phyloP scores from a whole-genome alignment of 495 filamentous ascomycete genomes.

The Niebla homalea region DNA sequence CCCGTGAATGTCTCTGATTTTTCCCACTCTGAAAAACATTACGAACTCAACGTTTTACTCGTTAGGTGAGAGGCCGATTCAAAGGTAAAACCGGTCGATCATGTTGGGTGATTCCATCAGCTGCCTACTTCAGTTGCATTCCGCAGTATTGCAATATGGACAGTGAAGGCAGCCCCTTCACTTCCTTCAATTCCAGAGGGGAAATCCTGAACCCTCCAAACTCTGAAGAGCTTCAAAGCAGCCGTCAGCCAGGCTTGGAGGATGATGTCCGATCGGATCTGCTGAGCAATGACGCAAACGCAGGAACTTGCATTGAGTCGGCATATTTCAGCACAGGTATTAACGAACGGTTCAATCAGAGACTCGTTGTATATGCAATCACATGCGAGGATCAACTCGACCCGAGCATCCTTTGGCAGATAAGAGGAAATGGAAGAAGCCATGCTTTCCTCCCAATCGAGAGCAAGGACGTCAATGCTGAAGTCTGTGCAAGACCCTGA shows the following conservation, averaged over 20 bases:
- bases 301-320: constrained; percentile 29
- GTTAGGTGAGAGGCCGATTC: no score
- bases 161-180: constrained; percentile 47
- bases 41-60: neutral
- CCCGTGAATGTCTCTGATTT: neutral
- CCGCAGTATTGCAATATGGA: constrained; percentile 50
- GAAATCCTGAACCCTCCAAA: constrained; percentile 64
- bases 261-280: constrained; percentile 69
- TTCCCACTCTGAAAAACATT: neutral
- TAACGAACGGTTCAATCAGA: constrained; percentile 68
- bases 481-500: neutral
- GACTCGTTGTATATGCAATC: constrained; percentile 87
- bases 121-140: neutral
- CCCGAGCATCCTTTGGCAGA: constrained; percentile 20
- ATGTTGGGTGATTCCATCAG: neutral
- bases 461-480: constrained; percentile 32
- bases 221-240: constrained; percentile 51
- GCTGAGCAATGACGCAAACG: constrained; percentile 23
- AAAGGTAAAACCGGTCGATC: no score
- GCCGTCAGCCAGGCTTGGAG: constrained; percentile 69
- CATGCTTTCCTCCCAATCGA: constrained; percentile 60
- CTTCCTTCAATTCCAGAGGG: constrained; percentile 41
- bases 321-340: constrained; percentile 71
- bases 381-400: constrained; percentile 52
- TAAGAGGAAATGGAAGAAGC: constrained; percentile 12